A percentile compares a stretch with the other conserved stretches of the same genome.
These are phyloP conservation scores for Shiraia bambusicola DNA, from an alignment of 2,329 filamentous ascomycete species.

Conservation along the genomic window DNA sequence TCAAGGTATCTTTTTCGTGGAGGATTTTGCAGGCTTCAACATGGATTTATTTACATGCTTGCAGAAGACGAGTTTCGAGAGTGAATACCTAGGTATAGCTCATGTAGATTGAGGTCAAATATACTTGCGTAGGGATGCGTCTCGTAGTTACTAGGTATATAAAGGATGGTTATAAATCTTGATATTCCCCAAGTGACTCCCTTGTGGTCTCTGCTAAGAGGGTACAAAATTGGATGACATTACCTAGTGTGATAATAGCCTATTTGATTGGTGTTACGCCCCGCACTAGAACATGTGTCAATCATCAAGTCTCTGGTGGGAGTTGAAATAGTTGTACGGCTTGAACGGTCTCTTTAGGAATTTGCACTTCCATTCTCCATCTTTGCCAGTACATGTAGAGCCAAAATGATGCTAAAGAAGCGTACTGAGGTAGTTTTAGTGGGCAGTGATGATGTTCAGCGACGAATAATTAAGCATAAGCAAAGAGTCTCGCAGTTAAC, in stretches of 20 bases:
- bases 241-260: constrained; percentile 10
- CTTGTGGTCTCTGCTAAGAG: not conserved
- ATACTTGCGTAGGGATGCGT: constrained; percentile 6
- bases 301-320: constrained; percentile 27
- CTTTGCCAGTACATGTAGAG: too few species aligned
- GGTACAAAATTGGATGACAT: too few species aligned
- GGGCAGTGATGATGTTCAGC: too few species aligned
- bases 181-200: constrained; percentile 3
- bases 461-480: too few species aligned
- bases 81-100: constrained; percentile 23
- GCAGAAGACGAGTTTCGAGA: constrained; percentile 14
- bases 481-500: too few species aligned
- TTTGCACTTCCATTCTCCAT: too few species aligned
- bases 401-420: too few species aligned
- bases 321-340: constrained; percentile 12
- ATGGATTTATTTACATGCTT: constrained; percentile 23
- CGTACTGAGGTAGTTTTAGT: too few species aligned
- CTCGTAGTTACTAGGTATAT: too few species aligned
- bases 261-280: constrained; percentile 18
- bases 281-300: constrained; percentile 17
- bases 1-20: constrained; percentile 27
- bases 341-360: too few species aligned
- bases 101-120: constrained; percentile 15
- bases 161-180: too few species aligned
- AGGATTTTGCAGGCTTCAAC: constrained; percentile 24